phyloP scores from a whole-genome alignment of 176 grass and related monocot genomes.

The Thalia dealbata region DNA sequence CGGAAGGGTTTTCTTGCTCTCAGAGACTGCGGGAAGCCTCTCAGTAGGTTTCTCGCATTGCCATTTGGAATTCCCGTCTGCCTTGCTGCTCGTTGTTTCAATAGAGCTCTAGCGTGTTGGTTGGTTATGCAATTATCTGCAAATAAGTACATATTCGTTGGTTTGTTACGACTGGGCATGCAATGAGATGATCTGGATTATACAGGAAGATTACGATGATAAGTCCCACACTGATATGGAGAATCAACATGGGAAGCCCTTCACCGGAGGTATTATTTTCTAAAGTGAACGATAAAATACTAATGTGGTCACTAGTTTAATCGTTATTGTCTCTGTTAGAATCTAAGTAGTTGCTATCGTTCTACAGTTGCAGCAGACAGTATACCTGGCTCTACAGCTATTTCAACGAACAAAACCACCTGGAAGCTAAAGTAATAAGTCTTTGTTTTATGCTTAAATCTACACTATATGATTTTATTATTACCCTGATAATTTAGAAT shows the following conservation, averaged over 20 bases:
- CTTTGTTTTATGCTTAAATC: background rate
- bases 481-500: constrained; percentile 1
- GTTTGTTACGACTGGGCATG: background rate
- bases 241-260: constrained; percentile 34
- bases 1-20: background rate
- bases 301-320: background rate
- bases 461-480: constrained; percentile 10
- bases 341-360: background rate
- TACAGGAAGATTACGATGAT: constrained; percentile 39
- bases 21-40: background rate
- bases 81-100: background rate
- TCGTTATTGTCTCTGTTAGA: background rate
- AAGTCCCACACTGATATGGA: constrained; percentile 55
- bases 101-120: background rate
- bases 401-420: constrained; percentile 39
- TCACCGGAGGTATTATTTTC: constrained; percentile 47
- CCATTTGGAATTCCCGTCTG: background rate
- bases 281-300: background rate
- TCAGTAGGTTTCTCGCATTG: background rate
- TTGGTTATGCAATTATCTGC: background rate
- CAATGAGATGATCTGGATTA: constrained; percentile 5
- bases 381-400: constrained; percentile 18
- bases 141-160: background rate
- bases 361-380: constrained; percentile 27
- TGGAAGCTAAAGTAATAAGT: constrained; percentile 85